A percentile compares a stretch with the other conserved stretches of the same genome.
Evolutionary conservation across 306 rosid genomes (phyloP).

Genomic region (Medicago lupulina): DNA sequence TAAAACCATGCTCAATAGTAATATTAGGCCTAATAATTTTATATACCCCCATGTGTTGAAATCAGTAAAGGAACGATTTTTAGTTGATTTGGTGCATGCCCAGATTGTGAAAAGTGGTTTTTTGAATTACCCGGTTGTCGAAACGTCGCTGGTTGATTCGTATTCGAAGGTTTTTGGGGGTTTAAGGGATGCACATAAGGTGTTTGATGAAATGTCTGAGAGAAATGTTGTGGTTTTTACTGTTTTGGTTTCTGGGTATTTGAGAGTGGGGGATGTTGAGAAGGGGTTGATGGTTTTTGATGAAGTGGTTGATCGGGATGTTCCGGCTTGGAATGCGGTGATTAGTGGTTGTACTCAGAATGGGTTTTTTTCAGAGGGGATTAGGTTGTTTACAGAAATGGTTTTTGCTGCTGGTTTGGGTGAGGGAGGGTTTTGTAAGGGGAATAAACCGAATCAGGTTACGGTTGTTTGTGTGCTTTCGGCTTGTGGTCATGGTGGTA

Average conservation of each 20-base stretch:
- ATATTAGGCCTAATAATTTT: constrained; percentile 55
- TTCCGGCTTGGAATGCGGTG: constrained; percentile 80
- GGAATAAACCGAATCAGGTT: constrained; percentile 64
- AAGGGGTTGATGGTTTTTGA: constrained; percentile 63
- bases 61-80: constrained; percentile 44
- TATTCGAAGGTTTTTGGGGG: constrained; percentile 49
- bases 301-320: constrained; percentile 67
- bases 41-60: constrained; percentile 70
- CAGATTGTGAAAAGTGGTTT: constrained; percentile 70
- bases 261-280: constrained; percentile 64
- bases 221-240: constrained; percentile 76
- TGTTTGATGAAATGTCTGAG: constrained; percentile 74
- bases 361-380: constrained; percentile 66
- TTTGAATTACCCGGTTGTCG: constrained; percentile 61
- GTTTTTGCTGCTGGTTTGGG: constrained; percentile 18
- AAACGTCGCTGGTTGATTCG: constrained; percentile 66
- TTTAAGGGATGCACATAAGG: constrained; percentile 49
- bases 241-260: constrained; percentile 68
- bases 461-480: constrained; percentile 75
- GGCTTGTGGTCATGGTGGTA: constrained; percentile 78
- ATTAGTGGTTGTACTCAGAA: constrained; percentile 82
- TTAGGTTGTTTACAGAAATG: constrained; percentile 68
- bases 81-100: constrained; percentile 53
- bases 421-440: constrained; percentile 34
- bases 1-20: constrained; percentile 55